Percentiles rank a stretch among this genome's conserved stretches.
phyloP scores from a whole-genome alignment of 78 protist genomes.

The Goniomonas avonlea region DNA sequence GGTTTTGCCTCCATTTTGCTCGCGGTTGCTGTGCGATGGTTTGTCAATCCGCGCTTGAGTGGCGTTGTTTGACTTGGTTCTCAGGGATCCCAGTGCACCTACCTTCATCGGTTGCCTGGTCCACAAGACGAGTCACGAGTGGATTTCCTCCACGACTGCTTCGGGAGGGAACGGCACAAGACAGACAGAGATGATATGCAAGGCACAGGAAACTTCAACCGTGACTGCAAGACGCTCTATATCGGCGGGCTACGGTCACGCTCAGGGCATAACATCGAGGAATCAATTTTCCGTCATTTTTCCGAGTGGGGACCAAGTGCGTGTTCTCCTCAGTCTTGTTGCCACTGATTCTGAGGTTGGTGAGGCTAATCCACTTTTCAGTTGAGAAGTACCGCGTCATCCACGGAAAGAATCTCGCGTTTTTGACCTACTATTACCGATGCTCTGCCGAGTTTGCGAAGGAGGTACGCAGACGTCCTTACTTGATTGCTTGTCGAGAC shows the following conservation, averaged over 20 bases:
- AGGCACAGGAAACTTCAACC: constrained; percentile 34
- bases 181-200: constrained; percentile 28
- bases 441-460: constrained; percentile 41
- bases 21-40: constrained; percentile 30
- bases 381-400: constrained; percentile 13
- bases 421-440: constrained; percentile 17
- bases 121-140: neutral
- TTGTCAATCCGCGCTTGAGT: too few relatives aligned
- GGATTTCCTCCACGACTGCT: constrained; percentile 10
- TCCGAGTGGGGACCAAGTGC: constrained; percentile 12
- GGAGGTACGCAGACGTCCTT: too few relatives aligned
- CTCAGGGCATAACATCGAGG: neutral
- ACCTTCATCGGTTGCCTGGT: constrained; percentile 31
- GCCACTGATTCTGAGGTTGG: neutral
- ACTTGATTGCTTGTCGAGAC: neutral
- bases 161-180: constrained; percentile 29
- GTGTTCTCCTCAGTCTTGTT: neutral
- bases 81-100: constrained; percentile 24
- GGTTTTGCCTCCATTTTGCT: constrained; percentile 35
- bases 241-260: constrained; percentile 15
- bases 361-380: neutral
- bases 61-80: too few relatives aligned
- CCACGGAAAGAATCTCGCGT: neutral
- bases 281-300: neutral
- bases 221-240: constrained; percentile 12